phyloP scores from a whole-genome alignment of 1,284 basidiomycete species.

The Cutaneotrichosporon curvatum region DNA sequence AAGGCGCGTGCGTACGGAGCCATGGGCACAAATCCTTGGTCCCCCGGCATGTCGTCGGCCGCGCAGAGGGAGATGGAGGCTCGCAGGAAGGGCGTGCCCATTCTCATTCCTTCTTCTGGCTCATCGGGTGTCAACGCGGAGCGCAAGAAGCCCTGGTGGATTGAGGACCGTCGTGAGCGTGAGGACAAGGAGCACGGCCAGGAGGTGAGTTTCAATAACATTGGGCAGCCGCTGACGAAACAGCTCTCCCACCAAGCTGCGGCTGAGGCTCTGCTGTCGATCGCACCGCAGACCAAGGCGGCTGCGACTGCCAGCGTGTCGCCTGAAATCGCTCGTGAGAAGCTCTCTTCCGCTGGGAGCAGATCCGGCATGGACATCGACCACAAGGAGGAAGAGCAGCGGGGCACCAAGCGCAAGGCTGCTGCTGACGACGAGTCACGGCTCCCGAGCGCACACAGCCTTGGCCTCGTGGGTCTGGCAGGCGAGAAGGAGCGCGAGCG shows the following conservation, averaged over 20 bases:
- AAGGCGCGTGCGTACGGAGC: slow-evolving; percentile 11
- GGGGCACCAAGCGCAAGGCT: slow-evolving; percentile 39
- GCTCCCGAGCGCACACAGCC: slow-evolving; percentile 23
- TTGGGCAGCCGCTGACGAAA: no score
- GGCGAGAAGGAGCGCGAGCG: slow-evolving; percentile 26
- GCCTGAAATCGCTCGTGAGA: slow-evolving; percentile 24
- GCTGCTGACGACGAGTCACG: slow-evolving; percentile 26
- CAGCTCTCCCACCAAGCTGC: slow-evolving; percentile 45
- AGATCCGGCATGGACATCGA: slow-evolving; percentile 23
- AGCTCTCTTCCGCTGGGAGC: slow-evolving; percentile 16
- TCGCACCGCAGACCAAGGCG: slow-evolving; percentile 35
- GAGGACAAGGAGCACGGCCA: slow-evolving; percentile 16
- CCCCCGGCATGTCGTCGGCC: slow-evolving; percentile 2
- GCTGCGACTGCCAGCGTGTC: slow-evolving; percentile 10
- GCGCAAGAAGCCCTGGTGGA: slow-evolving; percentile 40
- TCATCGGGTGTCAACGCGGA: slow-evolving; percentile 15
- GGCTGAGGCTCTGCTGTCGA: slow-evolving; percentile 43
- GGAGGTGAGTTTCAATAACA: slow-evolving; percentile 13
- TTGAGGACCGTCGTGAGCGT: slow-evolving; percentile 23
- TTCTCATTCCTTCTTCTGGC: slow-evolving; percentile 12
- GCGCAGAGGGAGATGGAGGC: slow-evolving; percentile 11
- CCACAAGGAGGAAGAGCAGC: slow-evolving; percentile 23
- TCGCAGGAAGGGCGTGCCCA: slow-evolving; percentile 18
- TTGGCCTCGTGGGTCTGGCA: slow-evolving; percentile 20
- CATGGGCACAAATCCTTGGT: slow-evolving; percentile 12